phyloP scores from a whole-genome alignment of 2,329 filamentous ascomycete genomes.

The Pseudocercospora fijiensis region DNA sequence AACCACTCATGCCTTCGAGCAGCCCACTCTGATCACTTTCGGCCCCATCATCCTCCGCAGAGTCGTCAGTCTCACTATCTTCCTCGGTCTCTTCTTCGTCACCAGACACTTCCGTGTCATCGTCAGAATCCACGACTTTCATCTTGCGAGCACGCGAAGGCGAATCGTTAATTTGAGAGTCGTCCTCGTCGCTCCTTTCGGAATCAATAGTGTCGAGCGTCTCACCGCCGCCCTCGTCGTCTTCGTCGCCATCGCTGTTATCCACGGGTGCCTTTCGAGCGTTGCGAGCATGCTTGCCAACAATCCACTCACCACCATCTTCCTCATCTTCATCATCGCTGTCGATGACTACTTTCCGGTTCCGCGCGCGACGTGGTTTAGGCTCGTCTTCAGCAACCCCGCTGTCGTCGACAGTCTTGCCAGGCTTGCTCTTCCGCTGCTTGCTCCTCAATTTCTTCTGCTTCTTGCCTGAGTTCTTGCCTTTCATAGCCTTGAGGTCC shows the following conservation, averaged over 20 bases:
- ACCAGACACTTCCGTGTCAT: constrained; percentile 56
- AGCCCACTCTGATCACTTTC: constrained; percentile 46
- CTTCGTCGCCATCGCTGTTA: constrained; percentile 63
- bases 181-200: constrained; percentile 56
- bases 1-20: constrained; percentile 24
- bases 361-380: constrained; percentile 41
- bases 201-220: constrained; percentile 73
- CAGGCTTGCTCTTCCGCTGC: constrained; percentile 28
- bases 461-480: constrained; percentile 47
- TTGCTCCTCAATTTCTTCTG: constrained; percentile 27
- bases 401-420: constrained; percentile 9
- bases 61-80: constrained; percentile 44
- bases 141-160: constrained; percentile 32
- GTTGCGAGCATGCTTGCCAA: constrained; percentile 5
- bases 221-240: constrained; percentile 83
- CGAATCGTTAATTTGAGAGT: constrained; percentile 47
- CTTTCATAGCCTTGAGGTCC: constrained; percentile 63
- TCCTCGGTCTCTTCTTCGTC: constrained; percentile 43
- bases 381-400: constrained; percentile 25
- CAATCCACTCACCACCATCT: constrained; percentile 65
- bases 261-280: not conserved
- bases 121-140: constrained; percentile 18
- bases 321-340: constrained; percentile 61
- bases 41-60: constrained; percentile 40
- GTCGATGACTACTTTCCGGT: constrained; percentile 59